Base-by-base conservation (phyloP, 2,329 filamentous ascomycete genomes). In the Parascedosporium putredinis region DNA sequence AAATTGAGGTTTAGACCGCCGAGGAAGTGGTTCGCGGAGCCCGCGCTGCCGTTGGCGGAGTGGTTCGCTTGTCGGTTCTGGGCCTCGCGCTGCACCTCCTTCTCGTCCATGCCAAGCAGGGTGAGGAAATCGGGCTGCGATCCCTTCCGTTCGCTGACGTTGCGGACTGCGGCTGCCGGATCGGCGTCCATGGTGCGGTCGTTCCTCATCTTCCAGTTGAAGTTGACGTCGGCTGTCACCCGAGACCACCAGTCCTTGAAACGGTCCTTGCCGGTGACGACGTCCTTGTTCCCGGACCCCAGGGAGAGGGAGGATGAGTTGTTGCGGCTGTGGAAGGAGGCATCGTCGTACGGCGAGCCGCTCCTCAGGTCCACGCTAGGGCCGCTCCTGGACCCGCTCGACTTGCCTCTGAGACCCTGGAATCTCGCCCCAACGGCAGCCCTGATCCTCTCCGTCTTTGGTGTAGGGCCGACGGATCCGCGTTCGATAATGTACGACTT, bases 361-460 rank as follows among this genome's bases (percentile, higher is more conserved):
- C 74, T 72, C 45, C 73, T 65, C 59, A 77, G 65, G 51, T 77
- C 70, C 25, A 77, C 69, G 44, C 64, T 67, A 2, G 69, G 63
- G 7, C 62, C 64, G 24, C 59, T 62, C 50, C 64, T 62, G 43
- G 60, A 57, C 55, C 44, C 59, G 58, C 54, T 50, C 27, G 71
- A 54, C 4, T 62, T 61, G 16, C 62, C 65, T 8, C 64, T 62
- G 24, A 73, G 53, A 24, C 58, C 61, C 36, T 56, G 57, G n/a
- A 64, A 53, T 49, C 62, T 64, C 51, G 50, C 50, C 6, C 64
- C 64, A 3, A 74, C 49, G 2, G 65, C 60, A 3, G 65, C 66
- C 58, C 60, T 67, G 51, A 73, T 54, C 55, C 68, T 70, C 52
- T 65, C 63, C 3, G 67, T 59, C 18, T 68, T 60, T 4, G 72